Evolutionary conservation across 208 protist species (phyloP), one percentile per base, ranked within the genome.

Genomic region (Porcisia hertigi): DNA sequence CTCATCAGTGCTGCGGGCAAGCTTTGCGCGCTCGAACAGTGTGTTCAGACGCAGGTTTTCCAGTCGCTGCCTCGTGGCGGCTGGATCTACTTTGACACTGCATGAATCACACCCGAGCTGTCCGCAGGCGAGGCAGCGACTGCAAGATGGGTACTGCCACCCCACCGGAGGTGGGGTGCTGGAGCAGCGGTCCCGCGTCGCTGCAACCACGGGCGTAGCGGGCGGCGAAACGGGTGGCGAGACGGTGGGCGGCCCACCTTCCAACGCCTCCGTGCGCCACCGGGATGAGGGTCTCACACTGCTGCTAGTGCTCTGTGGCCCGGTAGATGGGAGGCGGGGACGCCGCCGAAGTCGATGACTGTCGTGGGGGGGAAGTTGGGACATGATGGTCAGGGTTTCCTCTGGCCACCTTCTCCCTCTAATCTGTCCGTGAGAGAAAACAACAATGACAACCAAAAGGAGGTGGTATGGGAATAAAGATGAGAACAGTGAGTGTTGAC

Each of bases 121-220:
- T 20, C 89, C 88, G 71, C 90, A 94, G 30, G 77, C 83, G 20
- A 94, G 54, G 84, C 92, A 97, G 39, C 90, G 88, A 53, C 90
- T 86, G 34, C 80, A 87, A 0, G 89, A 93, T 11, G 90, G 71
- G 58, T 92, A 89, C 60, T 94, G 88, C 92, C 92, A 97, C 60
- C 67, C 82, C 9, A 73, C 62, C 11, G 55, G 69, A 14, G 71
- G 67, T 20, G 74, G 73, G 57, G 77, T 78, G 65, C 25, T 57
- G 18, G 75, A 34, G 73, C 81, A 75, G 23, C 76, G 76, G 34
- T 82, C 76, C 5, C 76, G 77, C 43, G 79, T 57, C 41, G 69
- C 54, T 2, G 58, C 47, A 43, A 75, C 39, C 20, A 75, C 57
- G 8, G 71, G 71, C 12, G 52, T 85, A 71, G 69, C 79, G 57